These are phyloP conservation scores for Fusarium redolens DNA, from an alignment of 2,329 filamentous ascomycete species.

Conservation along the genomic window DNA sequence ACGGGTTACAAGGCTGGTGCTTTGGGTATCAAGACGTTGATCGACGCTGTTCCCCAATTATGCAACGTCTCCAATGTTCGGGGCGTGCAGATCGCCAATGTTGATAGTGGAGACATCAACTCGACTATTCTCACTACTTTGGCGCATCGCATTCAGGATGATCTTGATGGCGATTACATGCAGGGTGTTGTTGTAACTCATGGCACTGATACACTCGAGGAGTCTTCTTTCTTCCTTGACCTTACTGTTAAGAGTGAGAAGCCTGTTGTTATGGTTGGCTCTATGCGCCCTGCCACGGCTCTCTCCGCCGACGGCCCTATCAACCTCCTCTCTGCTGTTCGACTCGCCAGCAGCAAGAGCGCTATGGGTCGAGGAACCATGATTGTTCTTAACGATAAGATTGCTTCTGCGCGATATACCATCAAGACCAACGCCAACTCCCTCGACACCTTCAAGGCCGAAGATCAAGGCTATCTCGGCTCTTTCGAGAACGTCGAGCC, in stretches of 20 bases:
- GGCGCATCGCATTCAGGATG: slow-evolving; percentile 58
- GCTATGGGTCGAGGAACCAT: slow-evolving; percentile 64
- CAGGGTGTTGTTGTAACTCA: slow-evolving; percentile 70
- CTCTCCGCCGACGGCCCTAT: slow-evolving; percentile 71
- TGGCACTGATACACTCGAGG: slow-evolving; percentile 73
- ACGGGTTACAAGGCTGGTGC: slow-evolving; percentile 55
- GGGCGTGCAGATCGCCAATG: slow-evolving; percentile 62
- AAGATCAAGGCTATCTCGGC: slow-evolving; percentile 68
- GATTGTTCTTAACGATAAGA: slow-evolving; percentile 71
- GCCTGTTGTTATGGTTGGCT: slow-evolving; percentile 68
- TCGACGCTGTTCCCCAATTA: slow-evolving; percentile 65
- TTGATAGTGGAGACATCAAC: slow-evolving; percentile 60
- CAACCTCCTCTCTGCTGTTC: slow-evolving; percentile 70
- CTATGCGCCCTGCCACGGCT: slow-evolving; percentile 72
- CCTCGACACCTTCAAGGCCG: slow-evolving; percentile 69
- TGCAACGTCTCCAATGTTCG: slow-evolving; percentile 64
- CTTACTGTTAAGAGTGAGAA: slow-evolving; percentile 66
- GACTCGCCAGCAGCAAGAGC: slow-evolving; percentile 59
- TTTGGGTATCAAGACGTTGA: slow-evolving; percentile 60
- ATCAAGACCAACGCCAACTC: slow-evolving; percentile 72
- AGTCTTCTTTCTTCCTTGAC: slow-evolving; percentile 71
- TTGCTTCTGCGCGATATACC: slow-evolving; percentile 65
- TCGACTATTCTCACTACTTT: slow-evolving; percentile 60
- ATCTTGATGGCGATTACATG: slow-evolving; percentile 54
- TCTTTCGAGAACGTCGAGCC: slow-evolving; percentile 67